Evolutionary conservation across 306 rosid species (phyloP).

Genomic region (Mucuna pruriens): DNA sequence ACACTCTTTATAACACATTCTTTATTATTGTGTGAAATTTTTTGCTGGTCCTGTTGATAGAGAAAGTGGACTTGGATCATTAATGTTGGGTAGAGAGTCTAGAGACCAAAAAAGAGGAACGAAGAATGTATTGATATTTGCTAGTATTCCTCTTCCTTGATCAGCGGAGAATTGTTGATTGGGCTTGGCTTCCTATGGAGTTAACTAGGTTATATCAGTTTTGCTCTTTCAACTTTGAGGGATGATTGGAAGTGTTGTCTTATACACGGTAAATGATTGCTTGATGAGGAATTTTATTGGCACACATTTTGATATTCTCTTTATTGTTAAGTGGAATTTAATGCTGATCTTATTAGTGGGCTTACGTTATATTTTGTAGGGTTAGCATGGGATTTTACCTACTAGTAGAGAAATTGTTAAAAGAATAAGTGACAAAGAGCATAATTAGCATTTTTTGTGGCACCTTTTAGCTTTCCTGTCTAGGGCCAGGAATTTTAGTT

Average conservation of each 20-base stretch:
- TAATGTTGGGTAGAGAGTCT: background rate
- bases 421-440: too few species aligned
- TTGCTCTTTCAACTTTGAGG: background rate
- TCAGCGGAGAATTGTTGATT: background rate
- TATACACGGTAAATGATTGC: background rate
- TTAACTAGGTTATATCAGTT: background rate
- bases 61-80: background rate
- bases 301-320: background rate
- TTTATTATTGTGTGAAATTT: background rate
- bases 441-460: too few species aligned
- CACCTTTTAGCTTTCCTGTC: too few species aligned
- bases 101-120: background rate
- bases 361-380: background rate
- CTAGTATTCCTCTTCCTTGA: background rate
- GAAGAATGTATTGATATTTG: background rate
- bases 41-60: background rate
- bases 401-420: background rate
- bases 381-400: background rate
- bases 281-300: background rate
- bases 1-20: too few species aligned
- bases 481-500: too few species aligned
- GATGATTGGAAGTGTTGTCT: background rate
- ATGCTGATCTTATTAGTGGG: background rate
- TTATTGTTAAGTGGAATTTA: background rate
- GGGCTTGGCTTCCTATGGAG: background rate